Evolutionary conservation across 2,329 filamentous ascomycete genomes (phyloP).

Genomic region (Xenosphaeropsis pyriputrescens): DNA sequence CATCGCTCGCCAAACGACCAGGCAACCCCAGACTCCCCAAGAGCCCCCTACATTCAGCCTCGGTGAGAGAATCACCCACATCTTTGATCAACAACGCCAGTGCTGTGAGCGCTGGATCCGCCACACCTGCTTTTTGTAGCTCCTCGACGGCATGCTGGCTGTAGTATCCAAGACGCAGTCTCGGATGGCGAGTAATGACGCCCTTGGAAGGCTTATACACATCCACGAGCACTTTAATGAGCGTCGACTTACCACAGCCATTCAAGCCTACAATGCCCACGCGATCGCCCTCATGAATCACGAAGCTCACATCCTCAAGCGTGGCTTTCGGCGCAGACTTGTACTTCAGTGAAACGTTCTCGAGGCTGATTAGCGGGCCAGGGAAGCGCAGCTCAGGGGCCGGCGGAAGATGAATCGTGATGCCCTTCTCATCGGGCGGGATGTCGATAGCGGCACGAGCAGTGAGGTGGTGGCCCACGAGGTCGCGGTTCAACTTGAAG

Average conservation of each 20-base stretch:
- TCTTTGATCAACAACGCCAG: slow-evolving; percentile 45
- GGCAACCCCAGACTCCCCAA: slow-evolving; percentile 56
- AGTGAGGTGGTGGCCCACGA: slow-evolving; percentile 43
- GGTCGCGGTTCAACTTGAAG: slow-evolving; percentile 71
- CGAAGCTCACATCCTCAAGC: slow-evolving; percentile 49
- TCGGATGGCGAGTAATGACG: slow-evolving; percentile 48
- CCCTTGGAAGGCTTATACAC: slow-evolving; percentile 43
- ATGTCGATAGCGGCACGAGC: slow-evolving; percentile 57
- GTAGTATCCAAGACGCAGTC: slow-evolving; percentile 61
- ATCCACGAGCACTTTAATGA: slow-evolving; percentile 57
- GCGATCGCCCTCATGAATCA: slow-evolving; percentile 58
- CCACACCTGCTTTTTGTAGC: slow-evolving; percentile 38
- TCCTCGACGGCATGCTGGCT: slow-evolving; percentile 66
- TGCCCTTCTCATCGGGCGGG: slow-evolving; percentile 42
- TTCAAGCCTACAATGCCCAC: slow-evolving; percentile 68
- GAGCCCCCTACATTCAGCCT: slow-evolving; percentile 53
- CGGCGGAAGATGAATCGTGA: slow-evolving; percentile 42
- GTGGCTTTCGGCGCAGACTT: slow-evolving; percentile 21
- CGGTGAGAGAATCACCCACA: slow-evolving; percentile 34
- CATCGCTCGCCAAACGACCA: slow-evolving; percentile 56
- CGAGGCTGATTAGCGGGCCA: slow-evolving; percentile 56
- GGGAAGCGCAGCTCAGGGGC: slow-evolving; percentile 61
- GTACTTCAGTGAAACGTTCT: slow-evolving; percentile 55
- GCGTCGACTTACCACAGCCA: slow-evolving; percentile 68
- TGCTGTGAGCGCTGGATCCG: slow-evolving; percentile 41